A percentile compares a stretch with the other conserved stretches of the same genome.
Conservation (phyloP, 768 basidiomycete species). For the Tricholoma sp. region DNA sequence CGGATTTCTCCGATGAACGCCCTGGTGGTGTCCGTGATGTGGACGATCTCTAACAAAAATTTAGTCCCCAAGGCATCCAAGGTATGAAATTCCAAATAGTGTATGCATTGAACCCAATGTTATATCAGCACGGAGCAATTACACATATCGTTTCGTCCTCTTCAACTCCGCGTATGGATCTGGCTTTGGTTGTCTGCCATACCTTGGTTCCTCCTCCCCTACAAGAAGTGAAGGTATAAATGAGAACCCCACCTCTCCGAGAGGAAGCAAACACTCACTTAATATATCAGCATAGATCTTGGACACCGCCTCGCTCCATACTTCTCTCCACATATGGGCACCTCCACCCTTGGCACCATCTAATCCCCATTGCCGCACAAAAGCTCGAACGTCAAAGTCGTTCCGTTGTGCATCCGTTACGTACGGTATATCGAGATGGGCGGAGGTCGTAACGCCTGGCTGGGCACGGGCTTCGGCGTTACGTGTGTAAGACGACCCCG, state of each 20-base stretch:
- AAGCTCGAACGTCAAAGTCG: slow-evolving; percentile 63
- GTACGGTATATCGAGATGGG: slow-evolving; percentile 40
- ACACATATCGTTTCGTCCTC: slow-evolving; percentile 42
- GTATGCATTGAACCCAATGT: no score
- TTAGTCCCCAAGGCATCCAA: no score
- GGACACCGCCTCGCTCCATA: slow-evolving; percentile 64
- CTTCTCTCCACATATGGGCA: slow-evolving; percentile 77
- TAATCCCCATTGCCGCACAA: slow-evolving; percentile 50
- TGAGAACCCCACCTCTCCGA: slow-evolving; percentile 8
- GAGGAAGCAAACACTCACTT: slow-evolving; percentile 43
- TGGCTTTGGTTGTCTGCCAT: slow-evolving; percentile 44
- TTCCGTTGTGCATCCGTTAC: slow-evolving; percentile 43
- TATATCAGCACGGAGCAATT: neutral
- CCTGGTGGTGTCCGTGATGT: no score
- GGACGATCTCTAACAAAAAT: no score
- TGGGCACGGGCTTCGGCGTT: slow-evolving; percentile 29
- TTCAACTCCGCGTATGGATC: slow-evolving; percentile 55
- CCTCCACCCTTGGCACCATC: slow-evolving; percentile 59
- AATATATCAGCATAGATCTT: slow-evolving; percentile 60
- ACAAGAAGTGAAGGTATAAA: slow-evolving; percentile 8
- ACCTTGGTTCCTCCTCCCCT: slow-evolving; percentile 50
- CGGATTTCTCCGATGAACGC: no score
- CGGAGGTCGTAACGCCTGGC: slow-evolving; percentile 27
- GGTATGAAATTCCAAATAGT: no score
- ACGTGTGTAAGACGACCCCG: slow-evolving; percentile 26